phyloP scores from a whole-genome alignment of 2,329 filamentous ascomycete species.

The Nemania abortiva region DNA sequence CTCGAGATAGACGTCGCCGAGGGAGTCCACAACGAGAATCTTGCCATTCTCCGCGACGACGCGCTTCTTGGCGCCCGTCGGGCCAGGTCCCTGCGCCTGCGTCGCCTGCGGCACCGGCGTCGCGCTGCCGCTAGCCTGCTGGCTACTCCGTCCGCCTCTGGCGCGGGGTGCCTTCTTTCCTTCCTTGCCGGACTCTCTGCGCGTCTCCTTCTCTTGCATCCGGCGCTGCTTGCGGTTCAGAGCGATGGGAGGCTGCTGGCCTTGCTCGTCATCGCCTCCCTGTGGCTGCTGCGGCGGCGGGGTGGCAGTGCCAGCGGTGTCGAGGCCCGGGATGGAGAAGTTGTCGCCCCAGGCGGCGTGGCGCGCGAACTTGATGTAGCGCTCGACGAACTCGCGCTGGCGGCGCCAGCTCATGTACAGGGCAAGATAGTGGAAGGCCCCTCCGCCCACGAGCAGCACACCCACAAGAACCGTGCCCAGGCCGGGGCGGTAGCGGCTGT shows the following conservation, averaged over 20 bases:
- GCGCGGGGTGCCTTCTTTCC: conserved; percentile 57
- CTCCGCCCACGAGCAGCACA: conserved; percentile 84
- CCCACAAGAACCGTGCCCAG: conserved; percentile 86
- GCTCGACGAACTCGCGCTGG: conserved; percentile 89
- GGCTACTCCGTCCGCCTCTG: conserved; percentile 50
- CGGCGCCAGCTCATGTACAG: conserved; percentile 89
- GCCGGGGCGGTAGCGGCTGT: conserved; percentile 91
- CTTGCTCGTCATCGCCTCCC: conserved; percentile 60
- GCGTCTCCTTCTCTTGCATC: conserved; percentile 86
- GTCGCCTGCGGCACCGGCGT: conserved; percentile 67
- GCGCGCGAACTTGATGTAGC: conserved; percentile 91
- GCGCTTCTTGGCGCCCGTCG: conserved; percentile 83
- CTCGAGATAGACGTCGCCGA: conserved; percentile 95
- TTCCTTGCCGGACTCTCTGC: conserved; percentile 74
- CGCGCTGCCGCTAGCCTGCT: conserved; percentile 59
- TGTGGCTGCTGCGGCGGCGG: conserved; percentile 57
- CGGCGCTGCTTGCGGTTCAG: conserved; percentile 90
- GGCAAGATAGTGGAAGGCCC: conserved; percentile 86
- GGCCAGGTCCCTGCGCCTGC: conserved; percentile 63
- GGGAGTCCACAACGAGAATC: conserved; percentile 89
- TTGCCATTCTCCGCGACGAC: conserved; percentile 97
- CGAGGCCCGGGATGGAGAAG: conserved; percentile 76
- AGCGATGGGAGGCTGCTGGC: conserved; percentile 62
- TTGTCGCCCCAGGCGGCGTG: conserved; percentile 92
- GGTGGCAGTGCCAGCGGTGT: conserved; percentile 55